These are phyloP conservation scores for Kwoniella shivajii DNA, from an alignment of 1,284 basidiomycete species.

Conservation along the genomic window DNA sequence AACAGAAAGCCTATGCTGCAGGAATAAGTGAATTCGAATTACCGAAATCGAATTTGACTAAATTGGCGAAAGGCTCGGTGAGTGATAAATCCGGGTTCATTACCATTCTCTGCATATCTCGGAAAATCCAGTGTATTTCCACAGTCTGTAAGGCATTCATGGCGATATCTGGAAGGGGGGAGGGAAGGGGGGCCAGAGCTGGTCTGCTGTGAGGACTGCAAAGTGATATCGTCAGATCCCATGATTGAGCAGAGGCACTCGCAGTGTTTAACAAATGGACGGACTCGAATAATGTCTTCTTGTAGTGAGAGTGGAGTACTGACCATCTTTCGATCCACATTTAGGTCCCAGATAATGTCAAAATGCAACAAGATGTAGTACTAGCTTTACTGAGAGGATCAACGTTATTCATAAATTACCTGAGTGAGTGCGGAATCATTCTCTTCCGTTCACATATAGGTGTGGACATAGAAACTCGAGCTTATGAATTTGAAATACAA, in stretches of 20 bases:
- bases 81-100: conserved; percentile 41
- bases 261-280: too few relatives aligned
- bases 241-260: too few relatives aligned
- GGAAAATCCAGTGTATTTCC: too few relatives aligned
- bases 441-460: too few relatives aligned
- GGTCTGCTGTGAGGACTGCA: too few relatives aligned
- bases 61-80: conserved; percentile 72
- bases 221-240: too few relatives aligned
- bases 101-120: neutral
- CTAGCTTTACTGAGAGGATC: conserved; percentile 79
- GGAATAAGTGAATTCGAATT: conserved; percentile 80
- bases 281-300: too few relatives aligned
- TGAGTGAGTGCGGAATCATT: conserved; percentile 61
- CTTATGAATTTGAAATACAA: neutral
- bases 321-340: too few relatives aligned
- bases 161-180: too few relatives aligned
- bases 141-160: too few relatives aligned
- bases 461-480: neutral
- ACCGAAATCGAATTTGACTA: conserved; percentile 75
- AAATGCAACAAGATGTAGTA: conserved; percentile 83
- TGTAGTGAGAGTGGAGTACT: neutral
- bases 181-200: too few relatives aligned
- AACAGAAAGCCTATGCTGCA: conserved; percentile 35
- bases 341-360: conserved; percentile 79
- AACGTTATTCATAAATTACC: conserved; percentile 87